Base-by-base conservation (phyloP, 805 yeast genomes). In the Kluyveromyces aestuarii region DNA sequence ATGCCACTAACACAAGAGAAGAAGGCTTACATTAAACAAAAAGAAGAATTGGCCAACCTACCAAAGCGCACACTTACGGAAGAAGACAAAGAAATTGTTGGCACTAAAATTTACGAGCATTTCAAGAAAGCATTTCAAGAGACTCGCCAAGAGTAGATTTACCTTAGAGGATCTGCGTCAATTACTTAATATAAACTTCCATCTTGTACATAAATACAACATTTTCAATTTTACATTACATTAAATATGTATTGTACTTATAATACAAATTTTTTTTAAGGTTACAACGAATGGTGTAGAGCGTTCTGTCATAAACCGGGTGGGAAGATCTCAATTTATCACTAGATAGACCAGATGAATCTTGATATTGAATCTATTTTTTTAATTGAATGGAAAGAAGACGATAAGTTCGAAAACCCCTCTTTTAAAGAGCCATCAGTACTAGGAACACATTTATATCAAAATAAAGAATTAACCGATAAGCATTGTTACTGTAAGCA, bases 1-100 rank as follows among this genome's bases (percentile, higher is more conserved):
- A 87, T 87, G 93, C 96, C 96, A 43, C 66, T 79, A 52, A 73
- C 86, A 11, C 79, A 73, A 42, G 73, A 74, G 36, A 84, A 81
- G 72, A 75, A 75, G 69, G 80, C 81, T 10, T 77, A 74, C 68
- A 70, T 79, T 60, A 74, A 75, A 35, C 87, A 82, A 66, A 73
- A 75, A 63, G 60, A 63, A 41, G 61, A 64, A 47, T 60, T 73
- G 54, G 79, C 79, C 54, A 69, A 70, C 17, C 67, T 75, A 27
- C 66, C 75, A 56, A 63, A 65, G 45, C 68, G 72, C 40, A 57
- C 55, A 41, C 58, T 76, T 56, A 55, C 71, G 38, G 72, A 72
- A 33, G 73, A 74, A 58, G 71, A 62, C 30, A 62, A 72, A 46
- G 70, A 72, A 46, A 63, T 72, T 19, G 70, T 74, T 49, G 82